Conservation (phyloP, 768 basidiomycete species). For the Boletus sp. region DNA sequence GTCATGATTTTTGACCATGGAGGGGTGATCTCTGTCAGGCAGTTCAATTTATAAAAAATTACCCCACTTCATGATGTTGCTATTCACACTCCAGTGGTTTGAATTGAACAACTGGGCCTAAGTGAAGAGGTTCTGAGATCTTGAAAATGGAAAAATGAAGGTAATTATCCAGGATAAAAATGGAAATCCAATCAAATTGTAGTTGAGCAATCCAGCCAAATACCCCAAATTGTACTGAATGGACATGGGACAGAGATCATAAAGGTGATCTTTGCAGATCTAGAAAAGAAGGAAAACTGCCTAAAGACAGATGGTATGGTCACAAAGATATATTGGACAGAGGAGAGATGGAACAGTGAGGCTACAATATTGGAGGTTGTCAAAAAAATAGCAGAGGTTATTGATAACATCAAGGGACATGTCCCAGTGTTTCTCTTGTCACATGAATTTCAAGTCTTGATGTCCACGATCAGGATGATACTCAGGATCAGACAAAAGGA, state of each 20-base stretch:
- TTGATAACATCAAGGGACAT: not conserved
- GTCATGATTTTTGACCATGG: not conserved
- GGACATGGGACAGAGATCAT: not conserved
- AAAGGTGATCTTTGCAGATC: not conserved
- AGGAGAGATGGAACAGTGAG: not conserved
- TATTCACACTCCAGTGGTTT: not conserved
- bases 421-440: not conserved
- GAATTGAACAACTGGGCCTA: not conserved
- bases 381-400: not conserved
- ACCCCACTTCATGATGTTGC: not conserved
- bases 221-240: not conserved
- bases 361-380: not conserved
- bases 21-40: not conserved
- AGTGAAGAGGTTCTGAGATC: not conserved
- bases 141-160: not conserved
- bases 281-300: not conserved
- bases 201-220: not conserved
- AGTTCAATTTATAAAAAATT: not conserved
- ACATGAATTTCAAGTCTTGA: not conserved
- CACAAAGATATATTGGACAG: not conserved
- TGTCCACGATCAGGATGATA: not conserved
- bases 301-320: not conserved
- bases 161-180: not conserved
- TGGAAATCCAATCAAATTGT: not conserved
- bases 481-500: not conserved